phyloP scores from a whole-genome alignment of 106 monocot species.

The Ottelia alismoides region DNA sequence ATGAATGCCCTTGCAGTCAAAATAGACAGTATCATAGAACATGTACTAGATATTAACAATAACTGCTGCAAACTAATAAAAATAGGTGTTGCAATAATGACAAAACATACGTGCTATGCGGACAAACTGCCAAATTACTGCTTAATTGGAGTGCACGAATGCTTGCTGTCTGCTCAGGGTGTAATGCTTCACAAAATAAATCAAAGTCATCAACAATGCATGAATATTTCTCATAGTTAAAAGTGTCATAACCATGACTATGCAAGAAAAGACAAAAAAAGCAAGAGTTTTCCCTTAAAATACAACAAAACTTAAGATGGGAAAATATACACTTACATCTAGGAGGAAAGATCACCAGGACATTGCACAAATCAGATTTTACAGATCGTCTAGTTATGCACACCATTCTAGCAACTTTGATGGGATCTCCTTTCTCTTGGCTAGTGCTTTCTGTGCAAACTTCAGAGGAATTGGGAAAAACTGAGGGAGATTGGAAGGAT shows the following conservation, averaged over 20 bases:
- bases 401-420: conserved; percentile 54
- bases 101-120: conserved; percentile 49
- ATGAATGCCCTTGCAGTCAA: too few species aligned
- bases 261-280: background rate
- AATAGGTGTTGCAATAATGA: too few species aligned
- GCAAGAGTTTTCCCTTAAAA: background rate
- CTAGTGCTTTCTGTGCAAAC: background rate
- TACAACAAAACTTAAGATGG: background rate
- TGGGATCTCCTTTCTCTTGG: conserved; percentile 3
- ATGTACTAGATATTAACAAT: too few species aligned
- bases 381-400: conserved; percentile 45
- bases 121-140: conserved; percentile 66
- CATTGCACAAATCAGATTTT: conserved; percentile 40
- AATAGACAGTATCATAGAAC: too few species aligned
- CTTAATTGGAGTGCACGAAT: conserved; percentile 72
- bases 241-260: too few species aligned
- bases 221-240: too few species aligned
- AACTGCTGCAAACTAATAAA: too few species aligned
- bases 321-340: conserved; percentile 40
- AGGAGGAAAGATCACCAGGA: conserved; percentile 68
- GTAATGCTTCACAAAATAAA: conserved; percentile 35
- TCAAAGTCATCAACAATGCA: background rate
- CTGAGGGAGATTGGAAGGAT: conserved; percentile 32
- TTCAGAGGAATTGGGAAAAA: background rate
- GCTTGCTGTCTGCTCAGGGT: conserved; percentile 37